Conservation (phyloP, 1,139 yeast species). For the Candida labiduridarum region DNA sequence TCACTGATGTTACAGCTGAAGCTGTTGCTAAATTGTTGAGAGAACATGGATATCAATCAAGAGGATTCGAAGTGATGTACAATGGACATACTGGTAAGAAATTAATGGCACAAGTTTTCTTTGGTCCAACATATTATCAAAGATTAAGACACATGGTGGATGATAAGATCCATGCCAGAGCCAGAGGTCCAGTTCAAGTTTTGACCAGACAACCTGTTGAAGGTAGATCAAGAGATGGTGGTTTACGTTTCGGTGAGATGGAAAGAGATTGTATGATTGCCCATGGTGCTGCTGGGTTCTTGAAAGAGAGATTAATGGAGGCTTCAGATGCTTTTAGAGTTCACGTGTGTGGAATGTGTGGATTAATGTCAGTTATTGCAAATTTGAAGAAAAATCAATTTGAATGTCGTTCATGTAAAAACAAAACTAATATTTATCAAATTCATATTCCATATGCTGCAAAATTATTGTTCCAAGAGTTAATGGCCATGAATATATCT, state of each 20-base stretch:
- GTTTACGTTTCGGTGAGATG: constrained; percentile 99
- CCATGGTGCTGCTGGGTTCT: constrained; percentile 97
- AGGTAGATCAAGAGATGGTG: constrained; percentile 99
- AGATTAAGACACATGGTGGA: constrained; percentile 99
- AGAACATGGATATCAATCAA: constrained; percentile 95
- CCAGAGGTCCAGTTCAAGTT: constrained; percentile 98
- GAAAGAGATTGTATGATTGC: constrained; percentile 99
- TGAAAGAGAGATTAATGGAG: constrained; percentile 97
- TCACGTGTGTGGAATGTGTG: constrained; percentile 97
- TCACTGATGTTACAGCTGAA: constrained; percentile 96
- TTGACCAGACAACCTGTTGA: constrained; percentile 98
- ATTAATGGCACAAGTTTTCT: constrained; percentile 95
- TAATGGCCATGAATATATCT: constrained; percentile 97
- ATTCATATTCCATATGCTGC: constrained; percentile 98
- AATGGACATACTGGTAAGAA: constrained; percentile 99
- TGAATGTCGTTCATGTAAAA: constrained; percentile 98
- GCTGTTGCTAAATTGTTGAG: constrained; percentile 89
- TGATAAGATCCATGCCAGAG: constrained; percentile 98
- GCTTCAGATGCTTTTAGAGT: constrained; percentile 99
- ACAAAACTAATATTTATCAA: constrained; percentile 97
- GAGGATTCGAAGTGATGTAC: constrained; percentile 98
- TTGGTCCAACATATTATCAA: constrained; percentile 98
- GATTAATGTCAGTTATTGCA: constrained; percentile 96
- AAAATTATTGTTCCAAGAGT: constrained; percentile 92
- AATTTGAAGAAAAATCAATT: constrained; percentile 95